Conservation (phyloP, 2,329 filamentous ascomycete species). For the Dactylonectria macrodidyma region DNA sequence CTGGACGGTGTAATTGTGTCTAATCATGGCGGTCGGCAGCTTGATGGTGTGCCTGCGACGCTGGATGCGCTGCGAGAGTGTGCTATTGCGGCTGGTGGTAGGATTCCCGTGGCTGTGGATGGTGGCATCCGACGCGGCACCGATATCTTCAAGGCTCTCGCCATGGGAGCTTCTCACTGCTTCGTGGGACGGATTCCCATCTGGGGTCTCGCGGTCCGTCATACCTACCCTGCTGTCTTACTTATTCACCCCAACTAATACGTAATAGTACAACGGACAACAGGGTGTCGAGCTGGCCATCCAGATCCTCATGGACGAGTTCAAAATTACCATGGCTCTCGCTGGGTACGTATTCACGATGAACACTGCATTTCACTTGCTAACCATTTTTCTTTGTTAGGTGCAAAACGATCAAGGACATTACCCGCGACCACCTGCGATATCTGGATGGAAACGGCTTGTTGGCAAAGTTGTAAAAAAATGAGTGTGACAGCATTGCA, state of each 20-base stretch:
- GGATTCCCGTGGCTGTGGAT: conserved; percentile 69
- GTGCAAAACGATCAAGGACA: conserved; percentile 42
- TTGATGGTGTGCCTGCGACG: conserved; percentile 64
- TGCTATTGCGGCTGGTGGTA: conserved; percentile 69
- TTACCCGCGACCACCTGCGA: conserved; percentile 37
- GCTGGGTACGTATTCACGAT: conserved; percentile 29
- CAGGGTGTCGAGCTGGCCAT: conserved; percentile 52
- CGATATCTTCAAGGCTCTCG: conserved; percentile 52
- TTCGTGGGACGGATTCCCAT: conserved; percentile 52
- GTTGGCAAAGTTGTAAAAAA: conserved; percentile 30
- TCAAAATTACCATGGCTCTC: conserved; percentile 47
- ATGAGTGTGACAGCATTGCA: conserved; percentile 13
- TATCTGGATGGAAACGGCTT: conserved; percentile 36
- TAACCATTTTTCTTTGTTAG: conserved; percentile 15
- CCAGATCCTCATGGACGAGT: conserved; percentile 51
- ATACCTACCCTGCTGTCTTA: not conserved
- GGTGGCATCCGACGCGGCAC: conserved; percentile 51
- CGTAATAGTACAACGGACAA: conserved; percentile 45
- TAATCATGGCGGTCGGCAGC: conserved; percentile 45
- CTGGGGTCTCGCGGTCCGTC: conserved; percentile 52
- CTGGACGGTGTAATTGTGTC: conserved; percentile 49
- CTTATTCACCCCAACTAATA: not conserved
- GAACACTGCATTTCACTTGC: not conserved
- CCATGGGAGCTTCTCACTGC: conserved; percentile 47
- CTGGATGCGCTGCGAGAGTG: conserved; percentile 74